Conservation (phyloP, 2,329 filamentous ascomycete genomes). For the Phaeosphaeria sp. region DNA sequence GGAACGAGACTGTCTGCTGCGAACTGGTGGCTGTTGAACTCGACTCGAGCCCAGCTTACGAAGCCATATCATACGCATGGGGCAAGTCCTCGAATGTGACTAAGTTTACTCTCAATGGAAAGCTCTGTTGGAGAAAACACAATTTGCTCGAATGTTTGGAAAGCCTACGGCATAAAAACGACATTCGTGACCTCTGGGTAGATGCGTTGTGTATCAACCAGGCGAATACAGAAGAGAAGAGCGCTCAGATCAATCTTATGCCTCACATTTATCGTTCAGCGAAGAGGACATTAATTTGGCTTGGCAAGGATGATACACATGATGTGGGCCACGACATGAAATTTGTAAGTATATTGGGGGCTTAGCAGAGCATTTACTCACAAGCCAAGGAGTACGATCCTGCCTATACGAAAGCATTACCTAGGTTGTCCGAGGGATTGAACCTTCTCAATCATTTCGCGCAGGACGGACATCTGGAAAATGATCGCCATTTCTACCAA, state of each 20-base stretch:
- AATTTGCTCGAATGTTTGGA: neutral
- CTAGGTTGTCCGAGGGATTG: neutral
- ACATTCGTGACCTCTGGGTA: neutral
- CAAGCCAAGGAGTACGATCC: neutral
- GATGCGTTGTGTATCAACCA: slow-evolving; percentile 3
- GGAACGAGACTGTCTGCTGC: neutral
- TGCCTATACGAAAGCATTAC: neutral
- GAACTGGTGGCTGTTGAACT: neutral
- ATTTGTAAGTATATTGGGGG: neutral
- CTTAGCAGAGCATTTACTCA: neutral
- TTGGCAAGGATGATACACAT: neutral
- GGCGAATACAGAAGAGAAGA: neutral
- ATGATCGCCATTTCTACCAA: neutral
- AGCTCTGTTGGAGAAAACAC: neutral
- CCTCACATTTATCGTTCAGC: neutral
- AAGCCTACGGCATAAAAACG: neutral
- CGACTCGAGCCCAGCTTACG: neutral
- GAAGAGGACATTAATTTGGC: neutral
- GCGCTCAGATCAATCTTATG: neutral
- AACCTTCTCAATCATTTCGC: neutral
- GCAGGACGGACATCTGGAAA: neutral
- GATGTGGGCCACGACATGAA: neutral
- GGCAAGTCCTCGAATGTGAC: neutral
- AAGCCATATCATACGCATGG: neutral
- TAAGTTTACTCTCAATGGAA: neutral